Conservation (phyloP, 306 rosid genomes). For the Sophora flavescens region DNA sequence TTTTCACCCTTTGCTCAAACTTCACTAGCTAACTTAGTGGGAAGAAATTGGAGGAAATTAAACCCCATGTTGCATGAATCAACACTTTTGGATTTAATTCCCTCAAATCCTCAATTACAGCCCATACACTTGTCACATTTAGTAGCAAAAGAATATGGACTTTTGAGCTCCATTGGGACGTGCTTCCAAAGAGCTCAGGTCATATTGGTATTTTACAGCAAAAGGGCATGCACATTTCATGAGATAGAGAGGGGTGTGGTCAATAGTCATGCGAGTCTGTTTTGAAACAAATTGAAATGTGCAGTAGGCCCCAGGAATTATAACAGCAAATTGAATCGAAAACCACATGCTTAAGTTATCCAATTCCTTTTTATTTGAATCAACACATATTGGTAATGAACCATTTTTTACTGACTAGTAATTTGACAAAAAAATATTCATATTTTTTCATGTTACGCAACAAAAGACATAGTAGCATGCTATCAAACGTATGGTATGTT, state of each 20-base stretch:
- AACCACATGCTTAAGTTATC: too few relatives aligned
- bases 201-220: slow-evolving; percentile 24
- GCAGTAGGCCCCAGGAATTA: not conserved
- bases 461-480: too few relatives aligned
- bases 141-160: not conserved
- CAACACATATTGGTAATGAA: not conserved
- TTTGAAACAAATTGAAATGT: not conserved
- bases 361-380: too few relatives aligned
- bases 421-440: not conserved
- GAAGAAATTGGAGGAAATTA: slow-evolving; percentile 17
- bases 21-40: not conserved
- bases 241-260: not conserved
- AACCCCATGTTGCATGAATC: slow-evolving; percentile 2
- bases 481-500: not conserved
- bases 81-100: not conserved
- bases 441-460: not conserved
- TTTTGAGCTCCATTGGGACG: not conserved
- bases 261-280: slow-evolving; percentile 13
- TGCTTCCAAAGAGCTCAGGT: slow-evolving; percentile 15
- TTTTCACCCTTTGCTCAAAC: not conserved
- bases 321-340: not conserved
- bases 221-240: slow-evolving; percentile 1
- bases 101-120: slow-evolving; percentile 28
- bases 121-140: not conserved
- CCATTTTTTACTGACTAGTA: not conserved